Evolutionary conservation across 2,329 filamentous ascomycete species (phyloP), one percentile per base, ranked within the genome.

Genomic region (Macrophomina phaseolina): DNA sequence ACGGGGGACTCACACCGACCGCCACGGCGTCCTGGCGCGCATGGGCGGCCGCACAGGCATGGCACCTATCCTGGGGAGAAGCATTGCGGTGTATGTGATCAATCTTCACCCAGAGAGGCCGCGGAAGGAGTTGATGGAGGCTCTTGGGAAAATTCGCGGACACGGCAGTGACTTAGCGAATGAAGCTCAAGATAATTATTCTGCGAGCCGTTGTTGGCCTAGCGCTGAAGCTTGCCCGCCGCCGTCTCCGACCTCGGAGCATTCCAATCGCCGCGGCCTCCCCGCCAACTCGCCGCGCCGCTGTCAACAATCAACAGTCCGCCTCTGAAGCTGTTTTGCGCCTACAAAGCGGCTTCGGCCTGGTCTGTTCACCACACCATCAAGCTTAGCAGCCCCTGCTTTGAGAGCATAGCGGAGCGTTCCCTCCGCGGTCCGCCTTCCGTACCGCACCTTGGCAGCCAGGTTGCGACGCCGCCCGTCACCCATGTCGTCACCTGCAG

Each of bases 171-270:
- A 49, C 34, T 66, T 52, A 66, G 34, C 64, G 53, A 66, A 66
- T 66, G 64, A 60, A 56, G 45, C 52, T 60, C 40, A 46, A 46
- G 64, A 49, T 51, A 45, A 60, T 66, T 66, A 66, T 60, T 66
- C 53, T 60, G 32, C 32, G 52, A 9, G 45, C 64, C 64, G 28
- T 48, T 23, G 42, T 30, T 65, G 63, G 63, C 51, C 48, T 65
- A 65, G 63, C 49, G 63, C 38, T 45, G 38, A 38, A 64, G 49
- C 62, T 64, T 45, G 62, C 45, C 16, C 12, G 14, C 38, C 40
- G 32, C 40, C 40, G 2, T 6, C 51, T 23, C 63, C 63, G 63
- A 38, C 45, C 14, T 65, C 63, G 63, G 63, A 65, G 42, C 52
- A 9, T 40, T 52, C 51, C 49, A 38, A 8, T 36, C n/a, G 53